Evolutionary conservation across 192 early-diverging fungal species (phyloP), one percentile per base, ranked within the genome.

Genomic region (Coemansia sp.): DNA sequence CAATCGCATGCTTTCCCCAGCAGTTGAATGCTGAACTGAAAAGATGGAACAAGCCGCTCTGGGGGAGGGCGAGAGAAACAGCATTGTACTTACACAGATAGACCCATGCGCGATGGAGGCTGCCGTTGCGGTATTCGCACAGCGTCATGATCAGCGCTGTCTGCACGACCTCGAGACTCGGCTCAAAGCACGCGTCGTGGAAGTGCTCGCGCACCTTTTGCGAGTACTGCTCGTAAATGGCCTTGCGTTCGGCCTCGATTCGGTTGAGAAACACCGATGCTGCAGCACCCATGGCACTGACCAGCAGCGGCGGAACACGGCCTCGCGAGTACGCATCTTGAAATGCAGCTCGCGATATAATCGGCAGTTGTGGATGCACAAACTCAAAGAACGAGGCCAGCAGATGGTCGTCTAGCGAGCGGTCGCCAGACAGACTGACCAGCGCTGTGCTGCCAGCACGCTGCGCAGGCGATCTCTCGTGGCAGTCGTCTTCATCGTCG

Each of bases 121-220:
- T 76, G 9, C 79, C 79, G 15, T 70, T 64, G 47, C 79, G 73
- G 54, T 75, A 82, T 58, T 82, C 79, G 67, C 79, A 82, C 34
- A 82, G 67, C n/a, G 74, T 76, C 79, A 82, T 82, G 46, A 82
- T 76, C 5, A 82, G 74, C 48, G 79, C 66, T 2, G 79, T 76
- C 64, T 82, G 79, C 44, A 82, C 79, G 23, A 82, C 74, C 57
- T 82, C 79, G 15, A 82, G 64, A 25, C 59, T 76, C 20, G 79
- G 79, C 61, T 72, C 68, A 55, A 82, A 82, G 59, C 74, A 76
- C 14, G 79, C 73, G 58, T 82, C 79, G 49, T 82, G 79, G 58
- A 76, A 82, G 40, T 61, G 62, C 64, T 76, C 79, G 28, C 74
- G 74, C 66, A 82, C 79, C 48, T 76, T 75, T 31, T 59, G 69